A percentile compares a stretch with the other conserved stretches of the same genome.
Conservation (phyloP, 2,329 filamentous ascomycete genomes). For the Aureobasidium sp. region DNA sequence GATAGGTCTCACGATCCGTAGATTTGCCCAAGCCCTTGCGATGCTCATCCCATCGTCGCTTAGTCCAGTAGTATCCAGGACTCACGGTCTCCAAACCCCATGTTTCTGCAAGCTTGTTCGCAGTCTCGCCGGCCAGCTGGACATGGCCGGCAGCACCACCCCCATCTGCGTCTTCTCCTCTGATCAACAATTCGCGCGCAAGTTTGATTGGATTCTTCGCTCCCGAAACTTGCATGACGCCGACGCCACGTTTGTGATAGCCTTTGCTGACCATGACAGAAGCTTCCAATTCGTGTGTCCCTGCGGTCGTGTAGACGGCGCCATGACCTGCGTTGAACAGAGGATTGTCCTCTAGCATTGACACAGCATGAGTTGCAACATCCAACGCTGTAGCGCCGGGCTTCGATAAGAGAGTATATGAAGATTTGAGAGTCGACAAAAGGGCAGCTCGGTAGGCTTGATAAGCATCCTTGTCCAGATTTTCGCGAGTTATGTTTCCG, state of each 20-base stretch:
- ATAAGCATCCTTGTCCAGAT: constrained; percentile 32
- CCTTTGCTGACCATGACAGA: constrained; percentile 76
- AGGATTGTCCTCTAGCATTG: constrained; percentile 67
- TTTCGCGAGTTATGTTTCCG: constrained; percentile 39
- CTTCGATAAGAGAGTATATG: constrained; percentile 25
- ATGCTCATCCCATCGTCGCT: constrained; percentile 74
- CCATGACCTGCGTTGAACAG: constrained; percentile 82
- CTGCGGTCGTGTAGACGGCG: constrained; percentile 78
- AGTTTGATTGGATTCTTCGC: constrained; percentile 77
- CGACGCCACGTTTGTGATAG: constrained; percentile 67
- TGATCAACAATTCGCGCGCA: constrained; percentile 62
- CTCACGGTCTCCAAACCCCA: constrained; percentile 68
- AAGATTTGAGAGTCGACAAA: constrained; percentile 28
- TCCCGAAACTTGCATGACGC: constrained; percentile 63
- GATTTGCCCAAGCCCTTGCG: constrained; percentile 48
- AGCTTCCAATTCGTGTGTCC: constrained; percentile 78
- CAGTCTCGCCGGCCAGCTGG: constrained; percentile 59
- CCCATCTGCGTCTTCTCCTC: constrained; percentile 56
- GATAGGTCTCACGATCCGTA: constrained; percentile 31
- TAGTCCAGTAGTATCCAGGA: constrained; percentile 70
- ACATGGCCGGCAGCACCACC: constrained; percentile 61
- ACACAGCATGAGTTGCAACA: constrained; percentile 67
- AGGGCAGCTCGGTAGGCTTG: constrained; percentile 34
- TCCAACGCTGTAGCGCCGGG: constrained; percentile 57
- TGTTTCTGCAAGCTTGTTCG: constrained; percentile 59